Base-by-base conservation (phyloP, 352 stramenopile genomes). In the Peronospora belbahrii region DNA sequence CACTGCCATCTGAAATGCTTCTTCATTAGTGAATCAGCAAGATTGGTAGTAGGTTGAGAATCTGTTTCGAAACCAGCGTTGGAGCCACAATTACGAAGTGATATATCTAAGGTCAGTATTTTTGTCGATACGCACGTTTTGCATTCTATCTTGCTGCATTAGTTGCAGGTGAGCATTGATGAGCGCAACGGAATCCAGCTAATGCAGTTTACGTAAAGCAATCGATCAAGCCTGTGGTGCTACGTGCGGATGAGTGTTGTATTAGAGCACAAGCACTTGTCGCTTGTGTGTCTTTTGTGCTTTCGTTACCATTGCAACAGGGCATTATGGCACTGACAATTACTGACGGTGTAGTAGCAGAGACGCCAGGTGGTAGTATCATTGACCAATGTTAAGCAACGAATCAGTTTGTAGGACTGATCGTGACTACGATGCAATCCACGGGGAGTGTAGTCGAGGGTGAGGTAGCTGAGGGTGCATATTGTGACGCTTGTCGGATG, bases 41-140 rank as follows among this genome's bases (percentile, higher is more conserved):
- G 42, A 52, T 15, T 13, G 32, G 19, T 10, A 55, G n/a, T 18
- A 41, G 33, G 14, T n/a, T 20, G 17, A 42, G n/a, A 32, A 30
- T 35, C 20, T 22, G n/a, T 14, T 6, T n/a, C 23, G 32, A 46
- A 48, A 32, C 17, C 19, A 35, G 34, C 10, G 13, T 30, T 52
- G 45, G 31, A 37, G 20, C 34, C 32, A 34, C 17, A 42, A 50
- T 39, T 44, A 33, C 43, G 6, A 20, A 36, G 20, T 30, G 36
- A 53, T 39, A 64, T 17, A 37, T 52, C 42, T 55, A 48, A 27
- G 61, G 61, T 67, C 51, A 70, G 61, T 70, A 70, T 13, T 53
- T 53, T 34, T 13, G 34, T 60, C 15, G 24, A 63, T 67, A 45
- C 50, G n/a, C n/a, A 42, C 46, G 9, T 46, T 43, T 57, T 62